phyloP scores from a whole-genome alignment of 495 filamentous ascomycete genomes.

The Elasticomyces elasticus region DNA sequence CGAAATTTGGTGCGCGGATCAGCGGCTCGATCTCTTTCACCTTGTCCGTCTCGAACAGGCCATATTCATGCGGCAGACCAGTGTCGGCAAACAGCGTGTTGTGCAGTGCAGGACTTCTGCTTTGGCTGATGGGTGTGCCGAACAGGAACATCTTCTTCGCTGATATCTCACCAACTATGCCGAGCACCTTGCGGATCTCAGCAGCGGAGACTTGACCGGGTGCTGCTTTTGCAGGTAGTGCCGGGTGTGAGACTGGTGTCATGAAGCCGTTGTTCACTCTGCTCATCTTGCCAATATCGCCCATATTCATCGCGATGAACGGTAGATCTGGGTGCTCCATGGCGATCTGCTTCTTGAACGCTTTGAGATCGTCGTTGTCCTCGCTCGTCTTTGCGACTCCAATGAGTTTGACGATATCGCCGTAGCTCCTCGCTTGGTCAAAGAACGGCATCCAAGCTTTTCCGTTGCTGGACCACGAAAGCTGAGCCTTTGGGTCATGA shows the following conservation, averaged over 20 bases:
- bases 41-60: conserved; percentile 64
- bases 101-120: conserved; percentile 79
- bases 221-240: conserved; percentile 81
- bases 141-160: conserved; percentile 75
- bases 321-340: conserved; percentile 57
- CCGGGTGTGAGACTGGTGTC: conserved; percentile 89
- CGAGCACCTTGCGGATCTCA: conserved; percentile 72
- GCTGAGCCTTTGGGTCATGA: conserved; percentile 68
- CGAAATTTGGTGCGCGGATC: conserved; percentile 65
- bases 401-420: conserved; percentile 90
- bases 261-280: conserved; percentile 85
- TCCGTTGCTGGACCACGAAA: conserved; percentile 80
- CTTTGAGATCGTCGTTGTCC: conserved; percentile 76
- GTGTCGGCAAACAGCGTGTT: conserved; percentile 69
- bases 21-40: conserved; percentile 53
- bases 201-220: conserved; percentile 87
- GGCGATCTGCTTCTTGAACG: conserved; percentile 70
- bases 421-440: conserved; percentile 75
- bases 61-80: conserved; percentile 83
- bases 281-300: conserved; percentile 74
- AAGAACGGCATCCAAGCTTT: conserved; percentile 68
- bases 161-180: conserved; percentile 70
- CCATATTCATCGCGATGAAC: conserved; percentile 96
- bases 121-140: conserved; percentile 69
- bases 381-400: conserved; percentile 66